Conservation (phyloP, 345 rosid species). For the Erucastrum elatum region DNA sequence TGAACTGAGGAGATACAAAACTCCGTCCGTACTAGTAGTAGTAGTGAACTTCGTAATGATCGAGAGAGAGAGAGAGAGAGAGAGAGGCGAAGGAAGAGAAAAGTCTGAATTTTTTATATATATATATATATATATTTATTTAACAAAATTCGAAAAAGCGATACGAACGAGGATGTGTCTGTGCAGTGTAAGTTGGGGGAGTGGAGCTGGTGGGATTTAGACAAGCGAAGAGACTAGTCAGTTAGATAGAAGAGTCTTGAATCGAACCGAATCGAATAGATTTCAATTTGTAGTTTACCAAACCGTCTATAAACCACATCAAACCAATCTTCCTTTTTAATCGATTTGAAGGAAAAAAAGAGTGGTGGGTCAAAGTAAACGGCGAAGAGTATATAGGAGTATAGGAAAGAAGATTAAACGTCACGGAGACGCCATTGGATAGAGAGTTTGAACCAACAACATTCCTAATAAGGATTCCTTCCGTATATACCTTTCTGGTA, state of each 20-base stretch:
- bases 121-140: neutral
- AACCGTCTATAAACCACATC: neutral
- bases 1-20: neutral
- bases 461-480: neutral
- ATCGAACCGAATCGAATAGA: neutral
- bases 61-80: neutral
- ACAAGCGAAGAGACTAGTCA: neutral
- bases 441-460: neutral
- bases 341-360: neutral
- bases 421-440: slow-evolving; percentile 19
- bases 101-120: neutral
- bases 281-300: neutral
- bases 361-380: slow-evolving; percentile 3
- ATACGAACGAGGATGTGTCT: slow-evolving; percentile 26
- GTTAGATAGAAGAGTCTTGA: neutral
- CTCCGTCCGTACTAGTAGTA: neutral
- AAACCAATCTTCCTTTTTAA: neutral
- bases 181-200: neutral
- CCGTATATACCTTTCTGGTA: neutral
- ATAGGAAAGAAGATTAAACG: slow-evolving; percentile 4
- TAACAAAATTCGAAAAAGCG: slow-evolving; percentile 5
- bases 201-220: neutral
- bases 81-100: neutral
- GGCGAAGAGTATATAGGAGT: neutral
- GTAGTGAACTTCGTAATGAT: slow-evolving; percentile 31